Percentiles rank a stretch among this genome's conserved stretches.
These are phyloP conservation scores for Cladosporium austrohemisphaericum DNA, from an alignment of 2,329 filamentous ascomycete species.

Conservation along the genomic window DNA sequence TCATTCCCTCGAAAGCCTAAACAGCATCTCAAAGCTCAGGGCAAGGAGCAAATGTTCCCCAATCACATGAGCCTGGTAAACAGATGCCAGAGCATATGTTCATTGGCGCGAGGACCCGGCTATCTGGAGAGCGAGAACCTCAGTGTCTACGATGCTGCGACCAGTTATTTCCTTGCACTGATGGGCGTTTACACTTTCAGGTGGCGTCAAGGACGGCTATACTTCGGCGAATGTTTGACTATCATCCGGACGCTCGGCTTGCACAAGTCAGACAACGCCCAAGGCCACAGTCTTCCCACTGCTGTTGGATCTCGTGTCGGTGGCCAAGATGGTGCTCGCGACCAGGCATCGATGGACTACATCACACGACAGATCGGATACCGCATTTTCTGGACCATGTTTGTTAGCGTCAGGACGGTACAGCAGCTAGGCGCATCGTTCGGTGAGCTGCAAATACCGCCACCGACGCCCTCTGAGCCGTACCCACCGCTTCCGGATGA, in stretches of 20 bases:
- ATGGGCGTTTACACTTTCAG: slow-evolving; percentile 65
- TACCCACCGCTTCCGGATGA: slow-evolving; percentile 78
- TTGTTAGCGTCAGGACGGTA: slow-evolving; percentile 68
- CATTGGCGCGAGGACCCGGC: slow-evolving; percentile 60
- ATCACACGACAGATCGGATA: slow-evolving; percentile 54
- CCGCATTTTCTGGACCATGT: slow-evolving; percentile 74
- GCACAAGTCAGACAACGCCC: slow-evolving; percentile 51
- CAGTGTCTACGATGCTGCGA: slow-evolving; percentile 61
- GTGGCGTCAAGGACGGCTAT: slow-evolving; percentile 63
- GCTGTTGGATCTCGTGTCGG: slow-evolving; percentile 36
- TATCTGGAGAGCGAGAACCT: slow-evolving; percentile 53
- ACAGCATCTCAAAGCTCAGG: slow-evolving; percentile 64
- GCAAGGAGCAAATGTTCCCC: slow-evolving; percentile 62
- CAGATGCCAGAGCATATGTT: slow-evolving; percentile 65
- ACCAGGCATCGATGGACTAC: slow-evolving; percentile 38
- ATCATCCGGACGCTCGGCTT: slow-evolving; percentile 66
- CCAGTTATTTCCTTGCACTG: slow-evolving; percentile 71
- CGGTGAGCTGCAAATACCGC: slow-evolving; percentile 69
- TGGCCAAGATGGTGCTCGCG: slow-evolving; percentile 32
- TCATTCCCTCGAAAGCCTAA: slow-evolving; percentile 71
- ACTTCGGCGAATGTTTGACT: slow-evolving; percentile 68
- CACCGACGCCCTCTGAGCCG: slow-evolving; percentile 68
- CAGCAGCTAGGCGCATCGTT: slow-evolving; percentile 71
- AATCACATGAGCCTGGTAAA: slow-evolving; percentile 67
- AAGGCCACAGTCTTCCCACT: slow-evolving; percentile 34